Conservation (phyloP, 192 early-diverging fungal genomes). For the Linderina pennispora region DNA sequence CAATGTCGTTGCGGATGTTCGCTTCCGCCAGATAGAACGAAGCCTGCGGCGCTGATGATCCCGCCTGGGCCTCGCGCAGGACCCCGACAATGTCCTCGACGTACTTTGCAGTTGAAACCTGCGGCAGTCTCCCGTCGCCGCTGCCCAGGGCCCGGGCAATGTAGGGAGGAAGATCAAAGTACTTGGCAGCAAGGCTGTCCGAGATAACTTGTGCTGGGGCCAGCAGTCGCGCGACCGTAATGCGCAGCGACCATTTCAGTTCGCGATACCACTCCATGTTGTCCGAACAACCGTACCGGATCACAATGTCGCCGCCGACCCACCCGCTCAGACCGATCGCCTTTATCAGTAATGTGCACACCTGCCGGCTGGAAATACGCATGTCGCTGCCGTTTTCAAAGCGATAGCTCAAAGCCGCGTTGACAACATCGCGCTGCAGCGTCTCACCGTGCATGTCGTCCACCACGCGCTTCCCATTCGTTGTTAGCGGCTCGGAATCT, state of each 20-base stretch:
- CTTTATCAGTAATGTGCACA: constrained; percentile 19
- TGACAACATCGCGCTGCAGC: constrained; percentile 15
- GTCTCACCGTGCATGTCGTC: constrained; percentile 8
- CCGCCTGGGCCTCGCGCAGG: constrained; percentile 3
- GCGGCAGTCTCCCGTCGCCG: too few species aligned
- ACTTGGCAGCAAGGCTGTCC: constrained; percentile 6
- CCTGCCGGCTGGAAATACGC: too few species aligned
- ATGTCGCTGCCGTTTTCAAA: too few species aligned
- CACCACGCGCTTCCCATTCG: too few species aligned
- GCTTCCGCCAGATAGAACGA: constrained; percentile 28
- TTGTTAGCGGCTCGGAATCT: too few species aligned
- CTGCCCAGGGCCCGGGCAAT: constrained; percentile 11
- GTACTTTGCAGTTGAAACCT: not conserved
- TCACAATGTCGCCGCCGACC: constrained; percentile 15
- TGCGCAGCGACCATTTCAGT: constrained; percentile 27
- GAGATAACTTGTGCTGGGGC: constrained; percentile 3
- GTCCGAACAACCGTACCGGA: constrained; percentile 17
- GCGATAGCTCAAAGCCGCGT: constrained; percentile 23
- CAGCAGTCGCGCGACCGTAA: constrained; percentile 22
- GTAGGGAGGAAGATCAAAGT: constrained; percentile 22
- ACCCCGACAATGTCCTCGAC: constrained; percentile 3
- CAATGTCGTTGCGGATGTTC: constrained; percentile 13
- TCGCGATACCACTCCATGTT: constrained; percentile 18
- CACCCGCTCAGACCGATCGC: constrained; percentile 21
- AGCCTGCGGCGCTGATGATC: constrained; percentile 1